Evolutionary conservation across 345 rosid species (phyloP).

Genomic region (Dimocarpus longan): DNA sequence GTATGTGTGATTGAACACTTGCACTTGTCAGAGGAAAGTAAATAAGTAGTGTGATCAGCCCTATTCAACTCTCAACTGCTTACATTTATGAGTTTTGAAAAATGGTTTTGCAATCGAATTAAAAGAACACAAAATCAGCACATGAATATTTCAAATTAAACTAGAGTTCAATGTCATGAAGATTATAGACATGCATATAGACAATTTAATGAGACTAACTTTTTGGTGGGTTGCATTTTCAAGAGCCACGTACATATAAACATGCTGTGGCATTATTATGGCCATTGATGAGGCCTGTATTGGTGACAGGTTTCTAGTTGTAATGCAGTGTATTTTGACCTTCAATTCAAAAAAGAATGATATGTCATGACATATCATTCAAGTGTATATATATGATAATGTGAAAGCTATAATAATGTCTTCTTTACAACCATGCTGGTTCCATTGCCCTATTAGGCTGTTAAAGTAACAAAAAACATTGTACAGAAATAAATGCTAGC

Average conservation of each 20-base stretch:
- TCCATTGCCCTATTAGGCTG: background rate
- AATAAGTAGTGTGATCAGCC: slow-evolving; percentile 26
- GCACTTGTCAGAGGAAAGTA: slow-evolving; percentile 22
- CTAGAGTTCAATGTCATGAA: background rate
- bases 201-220: background rate
- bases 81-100: slow-evolving; percentile 40
- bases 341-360: background rate
- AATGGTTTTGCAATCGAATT: background rate
- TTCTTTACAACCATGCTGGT: background rate
- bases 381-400: background rate
- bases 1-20: background rate
- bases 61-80: slow-evolving; percentile 60
- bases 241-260: background rate
- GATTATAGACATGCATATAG: too few relatives aligned
- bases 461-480: background rate
- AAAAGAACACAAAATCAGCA: background rate
- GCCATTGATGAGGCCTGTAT: slow-evolving; percentile 13
- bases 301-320: background rate
- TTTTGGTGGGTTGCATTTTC: background rate
- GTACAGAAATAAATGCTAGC: background rate
- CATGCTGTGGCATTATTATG: background rate
- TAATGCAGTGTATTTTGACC: background rate
- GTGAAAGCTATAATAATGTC: background rate
- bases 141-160: background rate
- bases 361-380: background rate